A percentile compares a stretch with the other conserved stretches of the same genome.
Conservation (phyloP, 495 filamentous ascomycete species). For the Parathielavia appendiculata region DNA sequence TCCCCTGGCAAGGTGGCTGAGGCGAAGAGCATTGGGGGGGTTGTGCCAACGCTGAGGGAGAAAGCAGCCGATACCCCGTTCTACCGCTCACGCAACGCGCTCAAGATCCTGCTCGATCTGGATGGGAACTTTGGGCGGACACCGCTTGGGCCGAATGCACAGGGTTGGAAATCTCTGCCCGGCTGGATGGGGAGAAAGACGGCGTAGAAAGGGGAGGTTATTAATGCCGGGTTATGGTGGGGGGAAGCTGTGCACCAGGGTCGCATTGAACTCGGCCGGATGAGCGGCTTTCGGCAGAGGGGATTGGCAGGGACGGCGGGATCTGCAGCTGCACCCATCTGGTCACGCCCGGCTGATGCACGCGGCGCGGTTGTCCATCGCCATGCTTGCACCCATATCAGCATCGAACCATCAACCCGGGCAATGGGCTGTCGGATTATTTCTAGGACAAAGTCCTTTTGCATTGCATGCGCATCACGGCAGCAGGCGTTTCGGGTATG, state of each 20-base stretch:
- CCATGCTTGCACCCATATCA: neutral
- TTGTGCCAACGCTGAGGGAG: constrained; percentile 39
- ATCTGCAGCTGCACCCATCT: neutral
- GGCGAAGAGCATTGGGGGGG: constrained; percentile 36
- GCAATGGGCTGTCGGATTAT: neutral
- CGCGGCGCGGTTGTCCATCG: neutral
- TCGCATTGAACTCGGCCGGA: constrained; percentile 14
- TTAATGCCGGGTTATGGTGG: neutral
- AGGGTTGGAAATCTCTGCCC: constrained; percentile 46
- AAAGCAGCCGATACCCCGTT: constrained; percentile 63
- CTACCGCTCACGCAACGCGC: constrained; percentile 82
- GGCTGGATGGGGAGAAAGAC: constrained; percentile 31
- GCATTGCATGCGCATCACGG: constrained; percentile 14
- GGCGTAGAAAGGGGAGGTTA: constrained; percentile 1
- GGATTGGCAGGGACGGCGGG: constrained; percentile 4
- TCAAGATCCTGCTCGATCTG: constrained; percentile 93
- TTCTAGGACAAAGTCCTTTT: constrained; percentile 13
- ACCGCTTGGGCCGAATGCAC: constrained; percentile 49
- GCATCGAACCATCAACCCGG: constrained; percentile 1
- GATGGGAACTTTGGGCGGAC: constrained; percentile 81
- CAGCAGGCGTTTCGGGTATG: constrained; percentile 10
- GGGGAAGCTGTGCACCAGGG: constrained; percentile 1
- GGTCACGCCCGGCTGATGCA: too few relatives aligned
- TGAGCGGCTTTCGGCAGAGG: constrained; percentile 10
- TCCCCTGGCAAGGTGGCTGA: constrained; percentile 59